phyloP scores from a whole-genome alignment of 2,329 filamentous ascomycete genomes.

The Colletotrichum higginsianum region DNA sequence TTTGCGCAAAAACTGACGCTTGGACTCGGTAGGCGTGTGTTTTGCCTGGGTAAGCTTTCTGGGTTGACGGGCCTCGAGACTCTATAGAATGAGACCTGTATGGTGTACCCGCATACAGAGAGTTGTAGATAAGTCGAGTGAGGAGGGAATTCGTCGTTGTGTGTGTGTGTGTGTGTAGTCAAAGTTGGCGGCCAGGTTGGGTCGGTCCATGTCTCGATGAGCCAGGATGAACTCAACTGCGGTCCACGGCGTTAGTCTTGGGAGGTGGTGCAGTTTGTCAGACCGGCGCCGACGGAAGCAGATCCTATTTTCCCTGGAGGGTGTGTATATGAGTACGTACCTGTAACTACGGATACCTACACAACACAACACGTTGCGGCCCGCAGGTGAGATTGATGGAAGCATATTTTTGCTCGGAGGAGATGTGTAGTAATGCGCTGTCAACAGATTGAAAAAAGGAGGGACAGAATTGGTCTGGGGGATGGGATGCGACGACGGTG shows the following conservation, averaged over 20 bases:
- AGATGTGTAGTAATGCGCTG: not conserved
- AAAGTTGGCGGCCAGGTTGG: no score
- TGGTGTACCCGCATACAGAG: no score
- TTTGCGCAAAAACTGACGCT: conserved; percentile 1
- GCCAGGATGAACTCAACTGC: not conserved
- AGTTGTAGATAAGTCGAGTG: not conserved
- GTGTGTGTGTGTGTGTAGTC: not conserved
- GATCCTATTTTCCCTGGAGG: not conserved
- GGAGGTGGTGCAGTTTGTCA: conserved; percentile 1
- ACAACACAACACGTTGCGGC: no score
- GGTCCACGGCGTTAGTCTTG: not conserved
- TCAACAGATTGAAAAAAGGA: not conserved
- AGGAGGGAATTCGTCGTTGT: not conserved
- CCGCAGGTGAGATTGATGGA: no score
- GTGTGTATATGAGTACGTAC: no score
- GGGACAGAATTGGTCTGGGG: not conserved
- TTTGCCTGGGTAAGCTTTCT: no score
- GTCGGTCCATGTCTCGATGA: not conserved
- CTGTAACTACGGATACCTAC: not conserved
- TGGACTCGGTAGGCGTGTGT: no score
- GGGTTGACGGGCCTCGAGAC: no score
- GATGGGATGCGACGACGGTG: no score
- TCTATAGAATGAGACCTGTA: not conserved
- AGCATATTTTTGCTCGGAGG: no score
- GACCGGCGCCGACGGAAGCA: not conserved